phyloP scores from a whole-genome alignment of 2,329 filamentous ascomycete genomes.

The Rhytidhysteron rufulum region DNA sequence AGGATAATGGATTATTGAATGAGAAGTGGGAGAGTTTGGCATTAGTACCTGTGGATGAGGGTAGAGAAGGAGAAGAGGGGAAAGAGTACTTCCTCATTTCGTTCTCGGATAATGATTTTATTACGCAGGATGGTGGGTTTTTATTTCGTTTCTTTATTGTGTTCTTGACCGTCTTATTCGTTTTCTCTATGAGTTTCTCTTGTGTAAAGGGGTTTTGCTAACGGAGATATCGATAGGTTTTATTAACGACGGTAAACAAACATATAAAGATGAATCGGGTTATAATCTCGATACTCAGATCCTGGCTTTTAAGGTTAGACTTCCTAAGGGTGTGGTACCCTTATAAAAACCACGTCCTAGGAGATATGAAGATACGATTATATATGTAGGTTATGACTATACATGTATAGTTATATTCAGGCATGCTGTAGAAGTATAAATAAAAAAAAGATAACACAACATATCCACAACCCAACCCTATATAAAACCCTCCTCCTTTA shows the following conservation, averaged over 20 bases:
- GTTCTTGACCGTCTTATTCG: too few species aligned
- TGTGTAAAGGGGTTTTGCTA: too few species aligned
- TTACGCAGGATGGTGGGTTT: constrained; percentile 61
- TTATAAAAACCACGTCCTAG: constrained; percentile 15
- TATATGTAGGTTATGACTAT: too few species aligned
- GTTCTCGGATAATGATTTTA: constrained; percentile 70
- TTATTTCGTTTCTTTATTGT: neutral
- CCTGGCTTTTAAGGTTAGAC: constrained; percentile 57
- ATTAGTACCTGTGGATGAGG: constrained; percentile 49
- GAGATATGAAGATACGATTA: too few species aligned
- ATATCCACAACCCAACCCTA: too few species aligned
- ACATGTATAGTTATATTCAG: too few species aligned
- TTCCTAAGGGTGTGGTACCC: constrained; percentile 38
- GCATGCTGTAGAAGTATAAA: too few species aligned
- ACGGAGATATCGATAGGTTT: constrained; percentile 36
- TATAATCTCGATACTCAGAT: constrained; percentile 60
- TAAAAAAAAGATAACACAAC: too few species aligned
- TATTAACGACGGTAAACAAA: constrained; percentile 55
- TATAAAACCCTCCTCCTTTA: too few species aligned
- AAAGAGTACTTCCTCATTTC: constrained; percentile 68
- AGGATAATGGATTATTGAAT: constrained; percentile 59
- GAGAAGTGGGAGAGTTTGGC: constrained; percentile 75
- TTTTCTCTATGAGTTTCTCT: too few species aligned
- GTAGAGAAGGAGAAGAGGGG: constrained; percentile 40
- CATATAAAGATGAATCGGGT: constrained; percentile 56